phyloP scores from a whole-genome alignment of 768 basidiomycete species.

The Lactarius pseudohatsudake region DNA sequence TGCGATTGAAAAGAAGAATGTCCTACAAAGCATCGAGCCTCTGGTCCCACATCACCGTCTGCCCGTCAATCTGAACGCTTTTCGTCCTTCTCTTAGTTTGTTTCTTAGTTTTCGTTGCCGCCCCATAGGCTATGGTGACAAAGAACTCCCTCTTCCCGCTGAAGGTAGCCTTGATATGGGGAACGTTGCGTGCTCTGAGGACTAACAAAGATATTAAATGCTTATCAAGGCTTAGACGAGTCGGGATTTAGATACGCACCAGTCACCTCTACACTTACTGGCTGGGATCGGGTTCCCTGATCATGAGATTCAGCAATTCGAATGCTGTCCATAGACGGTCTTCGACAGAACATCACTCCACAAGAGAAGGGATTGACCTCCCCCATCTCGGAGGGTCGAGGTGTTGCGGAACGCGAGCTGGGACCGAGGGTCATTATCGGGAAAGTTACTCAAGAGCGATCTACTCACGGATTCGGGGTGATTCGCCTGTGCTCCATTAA shows the following conservation, averaged over 20 bases:
- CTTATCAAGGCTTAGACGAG: background rate
- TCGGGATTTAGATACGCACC: background rate
- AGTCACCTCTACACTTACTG: too few relatives aligned
- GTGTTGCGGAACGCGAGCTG: too few relatives aligned
- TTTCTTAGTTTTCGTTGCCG: background rate
- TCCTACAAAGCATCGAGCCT: background rate
- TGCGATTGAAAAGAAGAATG: background rate
- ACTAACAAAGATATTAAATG: background rate
- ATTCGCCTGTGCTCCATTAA: too few relatives aligned
- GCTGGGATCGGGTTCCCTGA: too few relatives aligned
- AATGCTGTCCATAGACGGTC: too few relatives aligned
- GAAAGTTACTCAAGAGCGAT: too few relatives aligned
- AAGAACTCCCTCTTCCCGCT: background rate
- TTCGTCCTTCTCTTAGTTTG: background rate
- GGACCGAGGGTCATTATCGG: too few relatives aligned
- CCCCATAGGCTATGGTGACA: background rate
- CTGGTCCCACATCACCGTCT: background rate
- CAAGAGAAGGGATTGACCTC: too few relatives aligned
- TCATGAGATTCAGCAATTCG: too few relatives aligned
- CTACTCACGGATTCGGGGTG: too few relatives aligned
- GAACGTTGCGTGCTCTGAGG: background rate
- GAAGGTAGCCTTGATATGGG: background rate
- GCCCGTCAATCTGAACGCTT: background rate
- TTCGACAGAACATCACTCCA: too few relatives aligned
- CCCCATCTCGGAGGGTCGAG: too few relatives aligned